A percentile compares a stretch with the other conserved stretches of the same genome.
Evolutionary conservation across 2,329 filamentous ascomycete genomes (phyloP).

Genomic region (Cladosporium colombiae): DNA sequence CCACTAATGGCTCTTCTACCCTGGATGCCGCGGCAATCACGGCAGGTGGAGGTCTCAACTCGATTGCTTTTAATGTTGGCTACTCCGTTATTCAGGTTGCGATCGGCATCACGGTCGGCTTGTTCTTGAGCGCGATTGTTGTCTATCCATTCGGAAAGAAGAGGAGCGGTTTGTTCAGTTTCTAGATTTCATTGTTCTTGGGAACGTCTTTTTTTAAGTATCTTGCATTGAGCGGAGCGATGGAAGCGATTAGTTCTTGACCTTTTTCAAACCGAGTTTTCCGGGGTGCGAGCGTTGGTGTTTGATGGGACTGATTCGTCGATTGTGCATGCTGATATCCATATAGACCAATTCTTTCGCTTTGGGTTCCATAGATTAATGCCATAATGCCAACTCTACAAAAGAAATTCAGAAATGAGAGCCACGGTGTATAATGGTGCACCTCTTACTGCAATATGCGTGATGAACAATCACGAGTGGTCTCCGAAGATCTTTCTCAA

Average conservation of each 20-base stretch:
- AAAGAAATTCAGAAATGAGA: neutral
- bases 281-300: neutral
- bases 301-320: neutral
- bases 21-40: conserved; percentile 39
- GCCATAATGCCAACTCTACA: neutral
- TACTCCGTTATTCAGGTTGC: conserved; percentile 53
- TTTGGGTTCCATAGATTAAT: conserved; percentile 4
- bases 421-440: neutral
- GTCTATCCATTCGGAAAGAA: conserved; percentile 54
- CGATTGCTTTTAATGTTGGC: conserved; percentile 50
- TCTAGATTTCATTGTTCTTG: conserved; percentile 26
- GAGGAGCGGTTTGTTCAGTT: conserved; percentile 47
- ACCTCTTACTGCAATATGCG: neutral
- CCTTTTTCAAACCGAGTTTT: neutral
- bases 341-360: neutral
- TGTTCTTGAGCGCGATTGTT: conserved; percentile 51
- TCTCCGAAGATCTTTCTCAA: neutral
- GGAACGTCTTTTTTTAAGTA: neutral
- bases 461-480: neutral
- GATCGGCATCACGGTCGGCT: conserved; percentile 53
- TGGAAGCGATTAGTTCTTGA: neutral
- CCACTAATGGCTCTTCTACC: conserved; percentile 48
- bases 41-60: conserved; percentile 38
- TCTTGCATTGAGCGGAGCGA: neutral
- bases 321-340: neutral